Evolutionary conservation across 805 yeast species (phyloP), one percentile per base, ranked within the genome.

Genomic region (Starmerella floris): DNA sequence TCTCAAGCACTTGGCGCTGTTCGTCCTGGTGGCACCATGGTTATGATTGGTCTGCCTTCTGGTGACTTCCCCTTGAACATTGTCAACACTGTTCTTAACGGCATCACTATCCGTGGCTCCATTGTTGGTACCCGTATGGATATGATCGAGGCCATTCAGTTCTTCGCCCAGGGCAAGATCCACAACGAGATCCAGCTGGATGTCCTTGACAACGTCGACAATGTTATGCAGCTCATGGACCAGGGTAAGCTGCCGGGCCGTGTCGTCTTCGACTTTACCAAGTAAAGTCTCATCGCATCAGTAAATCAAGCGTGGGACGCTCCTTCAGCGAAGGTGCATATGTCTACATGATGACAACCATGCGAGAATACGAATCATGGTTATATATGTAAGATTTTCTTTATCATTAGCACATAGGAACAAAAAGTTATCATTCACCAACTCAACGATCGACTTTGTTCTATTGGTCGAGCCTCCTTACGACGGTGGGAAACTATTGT

Each of bases 91-190:
- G 93, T 83, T 47, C 77, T 79, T 53, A 79, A 73, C 65, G 74
- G 83, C 45, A 68, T 79, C 61, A 67, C 68, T 57, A 77, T 83
- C 59, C 74, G 69, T 62, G 94, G 91, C 55, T 81, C 93, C 41
- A 80, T 80, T 60, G 94, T 83, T 50, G 94, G 94, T 56, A 81
- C 81, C 75, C 78, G 93, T 66, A 79, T 80, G 51, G 94, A 83
- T 65, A 74, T 88, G 51, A 72, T 78, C 50, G 87, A 81, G 68
- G 85, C 88, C 43, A 64, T 80, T 51, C 82, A 77, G 56, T 79
- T 80, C 72, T 78, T 77, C 64, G 50, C 69, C 53, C 70, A 83
- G 62, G 88, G 87, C 49, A 65, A 75, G 59, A 79, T 79, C 60
- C 68, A 71, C 62, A 73, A 83, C 49, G 82, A 83, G 54, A 76